A percentile compares a stretch with the other conserved stretches of the same genome.
Conservation (phyloP, 2,329 filamentous ascomycete species). For the Fusarium illudens region DNA sequence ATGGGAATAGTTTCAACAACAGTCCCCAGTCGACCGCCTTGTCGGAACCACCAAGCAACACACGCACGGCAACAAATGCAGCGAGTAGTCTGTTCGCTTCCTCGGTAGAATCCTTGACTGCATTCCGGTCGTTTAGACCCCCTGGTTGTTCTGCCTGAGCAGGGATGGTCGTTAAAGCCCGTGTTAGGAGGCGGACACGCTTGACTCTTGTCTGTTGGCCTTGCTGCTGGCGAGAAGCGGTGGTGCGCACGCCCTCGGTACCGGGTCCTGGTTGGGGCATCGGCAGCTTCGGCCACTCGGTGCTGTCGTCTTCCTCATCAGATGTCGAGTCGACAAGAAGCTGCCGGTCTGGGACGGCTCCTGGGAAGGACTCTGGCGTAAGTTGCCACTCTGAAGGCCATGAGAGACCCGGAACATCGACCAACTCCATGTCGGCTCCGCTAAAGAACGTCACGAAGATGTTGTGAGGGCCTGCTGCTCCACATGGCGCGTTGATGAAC, state of each 20-base stretch:
- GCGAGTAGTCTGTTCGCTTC: conserved; percentile 55
- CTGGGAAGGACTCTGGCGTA: conserved; percentile 25
- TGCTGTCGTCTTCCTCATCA: conserved; percentile 32
- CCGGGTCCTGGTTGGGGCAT: not conserved
- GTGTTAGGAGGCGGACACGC: conserved; percentile 43
- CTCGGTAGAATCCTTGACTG: conserved; percentile 19
- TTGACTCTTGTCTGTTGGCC: conserved; percentile 34
- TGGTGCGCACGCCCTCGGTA: not conserved
- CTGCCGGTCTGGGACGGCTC: conserved; percentile 8
- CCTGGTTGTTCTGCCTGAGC: not conserved
- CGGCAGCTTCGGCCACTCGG: conserved; percentile 26
- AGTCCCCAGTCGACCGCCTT: conserved; percentile 69
- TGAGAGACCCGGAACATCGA: conserved; percentile 7
- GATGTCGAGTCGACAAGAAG: conserved; percentile 15
- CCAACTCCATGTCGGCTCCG: conserved; percentile 5
- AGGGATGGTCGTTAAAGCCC: conserved; percentile 43
- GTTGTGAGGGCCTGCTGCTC: conserved; percentile 45
- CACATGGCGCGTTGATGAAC: conserved; percentile 36
- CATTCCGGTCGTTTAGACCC: not conserved
- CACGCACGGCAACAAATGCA: conserved; percentile 65
- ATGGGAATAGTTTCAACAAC: conserved; percentile 64
- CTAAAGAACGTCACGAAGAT: conserved; percentile 44
- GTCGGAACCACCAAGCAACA: conserved; percentile 67
- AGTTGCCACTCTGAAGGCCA: conserved; percentile 44
- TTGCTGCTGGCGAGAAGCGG: not conserved